Percentiles rank a stretch among this genome's conserved stretches.
phyloP scores from a whole-genome alignment of 208 protist genomes.

The Dictyostelium gargantuum region DNA sequence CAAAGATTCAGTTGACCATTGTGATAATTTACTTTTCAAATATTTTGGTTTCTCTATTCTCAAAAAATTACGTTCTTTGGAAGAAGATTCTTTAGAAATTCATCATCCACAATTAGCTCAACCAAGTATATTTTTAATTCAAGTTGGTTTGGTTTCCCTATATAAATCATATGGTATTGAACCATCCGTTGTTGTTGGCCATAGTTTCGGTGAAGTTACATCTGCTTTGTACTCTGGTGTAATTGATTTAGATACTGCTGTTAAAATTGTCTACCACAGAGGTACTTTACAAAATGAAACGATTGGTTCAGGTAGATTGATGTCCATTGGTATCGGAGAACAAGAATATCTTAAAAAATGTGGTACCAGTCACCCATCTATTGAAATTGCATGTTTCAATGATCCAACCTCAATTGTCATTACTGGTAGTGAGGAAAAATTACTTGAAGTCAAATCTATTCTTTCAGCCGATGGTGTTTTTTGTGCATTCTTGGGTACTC shows the following conservation, averaged over 20 bases:
- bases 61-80: background rate
- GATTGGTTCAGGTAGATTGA: slow-evolving; percentile 66
- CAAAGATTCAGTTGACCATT: background rate
- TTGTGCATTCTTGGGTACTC: slow-evolving; percentile 25
- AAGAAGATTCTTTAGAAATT: slow-evolving; percentile 18
- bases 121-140: slow-evolving; percentile 64
- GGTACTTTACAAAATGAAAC: slow-evolving; percentile 57
- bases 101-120: slow-evolving; percentile 65
- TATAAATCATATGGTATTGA: slow-evolving; percentile 66
- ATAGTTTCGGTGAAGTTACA: slow-evolving; percentile 75
- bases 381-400: slow-evolving; percentile 56
- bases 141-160: slow-evolving; percentile 49
- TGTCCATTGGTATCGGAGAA: slow-evolving; percentile 60
- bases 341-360: background rate
- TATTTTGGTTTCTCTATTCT: slow-evolving; percentile 62
- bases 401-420: slow-evolving; percentile 27
- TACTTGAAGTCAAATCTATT: background rate
- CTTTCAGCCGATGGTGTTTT: background rate
- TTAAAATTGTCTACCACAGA: slow-evolving; percentile 33
- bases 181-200: slow-evolving; percentile 70
- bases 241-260: slow-evolving; percentile 68
- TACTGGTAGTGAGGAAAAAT: background rate
- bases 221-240: slow-evolving; percentile 63
- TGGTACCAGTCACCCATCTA: background rate
- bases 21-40: background rate